phyloP scores from a whole-genome alignment of 495 filamentous ascomycete genomes.

The Talaromyces ruber region DNA sequence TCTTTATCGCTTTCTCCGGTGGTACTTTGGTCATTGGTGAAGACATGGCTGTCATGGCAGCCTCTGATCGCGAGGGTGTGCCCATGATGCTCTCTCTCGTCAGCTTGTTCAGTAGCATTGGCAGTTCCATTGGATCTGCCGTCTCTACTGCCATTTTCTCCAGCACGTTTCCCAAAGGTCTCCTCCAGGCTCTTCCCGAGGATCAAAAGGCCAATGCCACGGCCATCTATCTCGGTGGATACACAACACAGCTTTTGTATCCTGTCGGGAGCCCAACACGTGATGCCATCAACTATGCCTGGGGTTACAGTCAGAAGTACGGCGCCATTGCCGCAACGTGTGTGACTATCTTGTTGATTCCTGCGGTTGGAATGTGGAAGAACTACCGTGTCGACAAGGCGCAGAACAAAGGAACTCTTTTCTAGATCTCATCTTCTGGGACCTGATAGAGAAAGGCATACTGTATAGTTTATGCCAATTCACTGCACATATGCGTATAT shows the following conservation, averaged over 20 bases:
- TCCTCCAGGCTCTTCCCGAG: constrained; percentile 33
- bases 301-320: constrained; percentile 49
- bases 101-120: constrained; percentile 56
- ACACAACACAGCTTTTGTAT: constrained; percentile 44
- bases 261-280: constrained; percentile 40
- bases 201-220: constrained; percentile 38
- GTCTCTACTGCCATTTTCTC: constrained; percentile 65
- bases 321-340: constrained; percentile 47
- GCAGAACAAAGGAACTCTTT: constrained; percentile 35
- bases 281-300: constrained; percentile 50
- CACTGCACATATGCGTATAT: neutral
- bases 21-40: constrained; percentile 58
- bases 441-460: neutral
- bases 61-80: constrained; percentile 50
- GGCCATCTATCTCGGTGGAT: constrained; percentile 35
- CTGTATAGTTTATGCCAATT: neutral
- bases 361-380: constrained; percentile 32
- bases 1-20: constrained; percentile 66
- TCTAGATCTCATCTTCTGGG: constrained; percentile 1
- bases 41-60: constrained; percentile 70
- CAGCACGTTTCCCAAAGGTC: constrained; percentile 47
- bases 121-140: constrained; percentile 59
- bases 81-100: constrained; percentile 64
- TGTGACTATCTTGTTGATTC: constrained; percentile 27
- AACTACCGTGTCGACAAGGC: constrained; percentile 36